Conservation (phyloP, 805 yeast species). For the Tanozyma kutaoensis region DNA sequence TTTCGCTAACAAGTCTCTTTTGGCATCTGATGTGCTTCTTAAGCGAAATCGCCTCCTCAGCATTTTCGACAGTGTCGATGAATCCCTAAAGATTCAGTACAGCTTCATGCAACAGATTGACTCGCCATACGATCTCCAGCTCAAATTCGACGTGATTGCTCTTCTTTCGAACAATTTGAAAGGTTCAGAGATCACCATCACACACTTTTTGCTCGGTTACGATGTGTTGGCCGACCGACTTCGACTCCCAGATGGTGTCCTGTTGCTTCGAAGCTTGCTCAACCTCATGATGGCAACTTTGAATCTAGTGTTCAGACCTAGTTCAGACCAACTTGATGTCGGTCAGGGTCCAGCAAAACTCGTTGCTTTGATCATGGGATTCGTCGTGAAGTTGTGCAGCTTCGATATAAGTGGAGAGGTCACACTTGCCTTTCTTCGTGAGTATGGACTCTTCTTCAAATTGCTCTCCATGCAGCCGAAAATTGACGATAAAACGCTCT, state of each 20-base stretch:
- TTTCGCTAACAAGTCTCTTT: slow-evolving; percentile 20
- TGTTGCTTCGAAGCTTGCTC: slow-evolving; percentile 35
- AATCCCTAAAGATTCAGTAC: slow-evolving; percentile 58
- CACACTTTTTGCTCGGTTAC: slow-evolving; percentile 75
- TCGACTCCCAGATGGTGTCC: background rate
- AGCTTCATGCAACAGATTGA: slow-evolving; percentile 56
- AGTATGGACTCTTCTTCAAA: slow-evolving; percentile 33
- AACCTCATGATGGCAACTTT: slow-evolving; percentile 35
- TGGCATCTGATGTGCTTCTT: slow-evolving; percentile 19
- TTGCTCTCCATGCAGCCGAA: slow-evolving; percentile 41
- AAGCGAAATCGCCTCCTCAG: slow-evolving; percentile 53
- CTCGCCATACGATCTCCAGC: slow-evolving; percentile 20
- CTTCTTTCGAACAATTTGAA: slow-evolving; percentile 40
- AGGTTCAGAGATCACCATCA: slow-evolving; percentile 33
- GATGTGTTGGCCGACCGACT: slow-evolving; percentile 28
- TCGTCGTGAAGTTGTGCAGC: slow-evolving; percentile 48
- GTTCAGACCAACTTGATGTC: slow-evolving; percentile 20
- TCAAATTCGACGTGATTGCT: slow-evolving; percentile 46
- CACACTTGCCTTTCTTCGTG: slow-evolving; percentile 40
- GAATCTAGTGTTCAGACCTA: slow-evolving; percentile 22
- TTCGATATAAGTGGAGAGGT: slow-evolving; percentile 39
- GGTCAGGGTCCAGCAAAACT: slow-evolving; percentile 44
- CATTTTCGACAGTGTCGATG: slow-evolving; percentile 64
- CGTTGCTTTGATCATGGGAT: slow-evolving; percentile 44
- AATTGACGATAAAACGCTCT: slow-evolving; percentile 38